Percentiles rank a stretch among this genome's conserved stretches.
These are phyloP conservation scores for Puccinia polysora DNA, from an alignment of 1,284 basidiomycete species.

Conservation along the genomic window DNA sequence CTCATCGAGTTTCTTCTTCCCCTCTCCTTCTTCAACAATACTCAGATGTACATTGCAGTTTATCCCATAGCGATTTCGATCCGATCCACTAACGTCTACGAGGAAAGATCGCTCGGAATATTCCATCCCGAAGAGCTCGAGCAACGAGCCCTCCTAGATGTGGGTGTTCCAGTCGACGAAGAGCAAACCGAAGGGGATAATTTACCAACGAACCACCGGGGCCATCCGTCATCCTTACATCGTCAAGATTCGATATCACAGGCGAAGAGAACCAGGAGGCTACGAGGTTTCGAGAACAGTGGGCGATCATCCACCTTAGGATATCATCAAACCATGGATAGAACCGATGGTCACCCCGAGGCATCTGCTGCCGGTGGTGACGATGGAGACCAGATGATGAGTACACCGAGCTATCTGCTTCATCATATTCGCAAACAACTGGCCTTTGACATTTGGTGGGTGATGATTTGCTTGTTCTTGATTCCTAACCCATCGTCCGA, in stretches of 20 bases:
- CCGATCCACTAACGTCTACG: conserved; percentile 97
- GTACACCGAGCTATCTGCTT: conserved; percentile 49
- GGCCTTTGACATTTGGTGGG: conserved; percentile 47
- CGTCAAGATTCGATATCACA: too few species aligned
- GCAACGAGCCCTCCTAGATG: conserved; percentile 20
- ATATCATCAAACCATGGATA: too few species aligned
- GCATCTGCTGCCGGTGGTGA: not conserved
- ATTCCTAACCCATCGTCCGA: not conserved
- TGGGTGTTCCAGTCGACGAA: too few species aligned
- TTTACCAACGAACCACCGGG: too few species aligned
- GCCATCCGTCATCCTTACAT: too few species aligned
- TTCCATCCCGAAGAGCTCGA: conserved; percentile 33
- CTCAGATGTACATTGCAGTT: conserved; percentile 52
- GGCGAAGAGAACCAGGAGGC: too few species aligned
- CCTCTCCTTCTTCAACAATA: too few species aligned
- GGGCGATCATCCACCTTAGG: too few species aligned
- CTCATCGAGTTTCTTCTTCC: not conserved
- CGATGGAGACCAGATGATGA: not conserved
- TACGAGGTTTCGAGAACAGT: too few species aligned
- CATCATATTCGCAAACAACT: conserved; percentile 52
- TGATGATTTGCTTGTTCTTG: not conserved
- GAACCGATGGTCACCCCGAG: not conserved
- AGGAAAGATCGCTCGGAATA: conserved; percentile 61
- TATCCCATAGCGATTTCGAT: conserved; percentile 66
- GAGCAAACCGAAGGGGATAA: too few species aligned